phyloP scores from a whole-genome alignment of 169 alveolate species.

The Ichthyophthirius multifiliis region DNA sequence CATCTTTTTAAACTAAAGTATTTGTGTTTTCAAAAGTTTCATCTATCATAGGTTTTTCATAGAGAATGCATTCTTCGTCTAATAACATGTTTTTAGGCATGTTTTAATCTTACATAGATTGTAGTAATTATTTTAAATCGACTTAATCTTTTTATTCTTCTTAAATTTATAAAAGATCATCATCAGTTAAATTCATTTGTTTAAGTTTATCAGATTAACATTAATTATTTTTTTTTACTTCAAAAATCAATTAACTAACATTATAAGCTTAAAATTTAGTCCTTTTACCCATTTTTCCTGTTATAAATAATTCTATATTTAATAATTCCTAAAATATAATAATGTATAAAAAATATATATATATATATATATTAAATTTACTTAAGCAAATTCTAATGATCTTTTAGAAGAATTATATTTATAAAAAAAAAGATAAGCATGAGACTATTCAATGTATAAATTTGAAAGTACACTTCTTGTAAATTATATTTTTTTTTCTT shows the following conservation, averaged over 20 bases:
- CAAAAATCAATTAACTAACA: conserved; percentile 59
- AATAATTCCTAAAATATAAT: conserved; percentile 23
- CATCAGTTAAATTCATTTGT: not conserved
- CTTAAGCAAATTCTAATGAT: not conserved
- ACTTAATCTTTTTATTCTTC: conserved; percentile 48
- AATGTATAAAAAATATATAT: not conserved
- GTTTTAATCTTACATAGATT: not conserved
- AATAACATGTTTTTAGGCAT: conserved; percentile 35
- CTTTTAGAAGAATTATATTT: not conserved
- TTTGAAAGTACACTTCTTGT: not conserved
- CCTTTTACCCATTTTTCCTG: conserved; percentile 82
- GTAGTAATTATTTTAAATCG: not conserved
- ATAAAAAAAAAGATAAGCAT: conserved; percentile 1
- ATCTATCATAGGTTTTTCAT: conserved; percentile 69
- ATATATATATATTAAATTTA: not conserved
- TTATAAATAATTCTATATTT: conserved; percentile 55
- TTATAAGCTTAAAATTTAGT: conserved; percentile 78
- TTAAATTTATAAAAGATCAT: conserved; percentile 11
- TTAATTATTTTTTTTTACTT: conserved; percentile 46
- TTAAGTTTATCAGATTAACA: not conserved
- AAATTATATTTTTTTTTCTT: not conserved
- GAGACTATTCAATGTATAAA: conserved; percentile 1
- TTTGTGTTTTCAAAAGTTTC: conserved; percentile 17
- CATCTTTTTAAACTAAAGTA: conserved; percentile 1
- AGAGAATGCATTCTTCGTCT: conserved; percentile 70